These are phyloP conservation scores for button mushroom (Agaricus bisporus) DNA, from an alignment of 768 basidiomycete species.

Conservation along the genomic window DNA sequence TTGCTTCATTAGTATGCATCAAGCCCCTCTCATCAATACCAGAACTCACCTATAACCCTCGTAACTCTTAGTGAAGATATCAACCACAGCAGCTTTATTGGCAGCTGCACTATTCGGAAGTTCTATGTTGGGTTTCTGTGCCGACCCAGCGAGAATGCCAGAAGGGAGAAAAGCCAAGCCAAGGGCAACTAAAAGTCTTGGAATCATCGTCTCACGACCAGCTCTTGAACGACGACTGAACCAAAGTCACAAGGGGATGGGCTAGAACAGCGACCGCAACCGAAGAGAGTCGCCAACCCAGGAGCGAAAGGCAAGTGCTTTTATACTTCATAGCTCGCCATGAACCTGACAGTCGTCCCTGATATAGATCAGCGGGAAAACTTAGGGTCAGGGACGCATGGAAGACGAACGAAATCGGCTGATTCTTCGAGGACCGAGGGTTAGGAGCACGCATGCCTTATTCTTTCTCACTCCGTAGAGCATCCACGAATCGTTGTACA, in stretches of 20 bases:
- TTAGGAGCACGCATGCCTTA: neutral
- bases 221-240: neutral
- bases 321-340: constrained; percentile 1
- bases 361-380: neutral
- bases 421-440: too few species aligned
- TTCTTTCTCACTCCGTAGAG: neutral
- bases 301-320: neutral
- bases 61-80: constrained; percentile 49
- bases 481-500: neutral
- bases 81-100: constrained; percentile 35
- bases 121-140: constrained; percentile 38
- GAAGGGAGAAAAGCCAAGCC: neutral
- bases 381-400: constrained; percentile 1
- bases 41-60: constrained; percentile 44
- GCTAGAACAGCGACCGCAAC: neutral
- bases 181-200: neutral
- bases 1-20: neutral
- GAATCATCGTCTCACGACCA: neutral
- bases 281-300: neutral
- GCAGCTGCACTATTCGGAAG: constrained; percentile 34
- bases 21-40: neutral
- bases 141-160: constrained; percentile 22
- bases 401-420: neutral
- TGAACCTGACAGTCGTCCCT: neutral
- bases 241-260: too few species aligned